Conservation (phyloP, 2,329 filamentous ascomycete genomes). For the Fusarium decemcellulare region DNA sequence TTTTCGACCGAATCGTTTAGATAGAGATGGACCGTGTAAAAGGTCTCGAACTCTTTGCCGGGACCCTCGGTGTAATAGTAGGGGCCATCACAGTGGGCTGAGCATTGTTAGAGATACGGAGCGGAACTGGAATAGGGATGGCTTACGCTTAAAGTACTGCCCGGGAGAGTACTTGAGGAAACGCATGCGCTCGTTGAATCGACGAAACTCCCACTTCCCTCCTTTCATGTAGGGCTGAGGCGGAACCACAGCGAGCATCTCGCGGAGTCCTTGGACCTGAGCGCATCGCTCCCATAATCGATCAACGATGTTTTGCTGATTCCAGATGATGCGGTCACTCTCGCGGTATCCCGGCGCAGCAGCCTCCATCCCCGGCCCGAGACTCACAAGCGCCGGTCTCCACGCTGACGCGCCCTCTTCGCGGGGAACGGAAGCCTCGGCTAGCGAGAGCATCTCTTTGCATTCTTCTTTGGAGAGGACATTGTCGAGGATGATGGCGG, state of each 20-base stretch:
- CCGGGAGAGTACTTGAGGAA: conserved; percentile 81
- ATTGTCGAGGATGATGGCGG: conserved; percentile 73
- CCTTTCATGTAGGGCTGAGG: conserved; percentile 40
- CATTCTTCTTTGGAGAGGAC: conserved; percentile 72
- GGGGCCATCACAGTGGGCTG: conserved; percentile 77
- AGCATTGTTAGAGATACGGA: neutral
- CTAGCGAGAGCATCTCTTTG: conserved; percentile 62
- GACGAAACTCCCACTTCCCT: conserved; percentile 58
- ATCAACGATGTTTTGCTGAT: conserved; percentile 72
- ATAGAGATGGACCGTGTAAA: conserved; percentile 70
- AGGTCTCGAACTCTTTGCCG: conserved; percentile 58
- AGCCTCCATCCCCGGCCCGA: conserved; percentile 73
- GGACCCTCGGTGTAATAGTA: conserved; percentile 69
- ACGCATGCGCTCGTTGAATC: conserved; percentile 80
- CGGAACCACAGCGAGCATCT: conserved; percentile 55
- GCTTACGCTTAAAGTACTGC: conserved; percentile 76
- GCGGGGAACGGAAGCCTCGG: conserved; percentile 64
- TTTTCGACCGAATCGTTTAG: conserved; percentile 50
- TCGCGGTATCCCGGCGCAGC: conserved; percentile 71
- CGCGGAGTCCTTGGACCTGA: conserved; percentile 56
- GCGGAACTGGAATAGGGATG: rapidly evolving
- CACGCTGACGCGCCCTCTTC: conserved; percentile 60
- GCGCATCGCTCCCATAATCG: conserved; percentile 74
- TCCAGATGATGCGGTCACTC: conserved; percentile 84
- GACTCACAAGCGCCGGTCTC: conserved; percentile 78